A percentile compares a stretch with the other conserved stretches of the same genome.
phyloP scores from a whole-genome alignment of 768 basidiomycete genomes.

The Suillus decipiens region DNA sequence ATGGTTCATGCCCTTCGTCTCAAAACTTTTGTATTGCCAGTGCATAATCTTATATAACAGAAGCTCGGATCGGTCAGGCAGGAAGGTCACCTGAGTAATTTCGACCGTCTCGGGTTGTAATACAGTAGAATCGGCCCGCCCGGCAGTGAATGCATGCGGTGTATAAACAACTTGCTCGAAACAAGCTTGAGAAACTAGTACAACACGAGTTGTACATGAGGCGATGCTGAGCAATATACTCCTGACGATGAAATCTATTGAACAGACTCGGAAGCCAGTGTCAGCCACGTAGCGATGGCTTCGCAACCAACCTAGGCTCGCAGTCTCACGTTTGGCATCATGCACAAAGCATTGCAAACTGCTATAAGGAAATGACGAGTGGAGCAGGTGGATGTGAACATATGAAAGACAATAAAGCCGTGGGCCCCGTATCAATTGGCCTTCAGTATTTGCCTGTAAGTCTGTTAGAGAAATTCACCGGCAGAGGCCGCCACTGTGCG shows the following conservation, averaged over 20 bases:
- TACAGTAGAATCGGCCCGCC: background rate
- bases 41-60: constrained; percentile 3
- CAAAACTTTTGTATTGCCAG: background rate
- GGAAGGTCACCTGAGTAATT: constrained; percentile 2
- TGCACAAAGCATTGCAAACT: background rate
- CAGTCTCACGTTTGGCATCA: background rate
- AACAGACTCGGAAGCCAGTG: background rate
- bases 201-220: background rate
- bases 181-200: background rate
- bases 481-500: too few species aligned
- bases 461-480: too few species aligned
- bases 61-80: constrained; percentile 1
- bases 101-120: background rate
- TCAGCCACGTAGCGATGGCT: background rate
- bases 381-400: background rate
- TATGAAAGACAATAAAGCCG: background rate
- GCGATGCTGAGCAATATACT: background rate
- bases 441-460: too few species aligned
- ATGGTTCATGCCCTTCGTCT: constrained; percentile 3
- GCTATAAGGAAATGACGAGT: background rate
- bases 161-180: constrained; percentile 3
- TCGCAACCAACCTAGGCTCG: background rate
- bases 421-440: too few species aligned
- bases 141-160: background rate
- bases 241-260: background rate